Conservation (phyloP, 2,329 filamentous ascomycete species). For the Juglanconis sp. region DNA sequence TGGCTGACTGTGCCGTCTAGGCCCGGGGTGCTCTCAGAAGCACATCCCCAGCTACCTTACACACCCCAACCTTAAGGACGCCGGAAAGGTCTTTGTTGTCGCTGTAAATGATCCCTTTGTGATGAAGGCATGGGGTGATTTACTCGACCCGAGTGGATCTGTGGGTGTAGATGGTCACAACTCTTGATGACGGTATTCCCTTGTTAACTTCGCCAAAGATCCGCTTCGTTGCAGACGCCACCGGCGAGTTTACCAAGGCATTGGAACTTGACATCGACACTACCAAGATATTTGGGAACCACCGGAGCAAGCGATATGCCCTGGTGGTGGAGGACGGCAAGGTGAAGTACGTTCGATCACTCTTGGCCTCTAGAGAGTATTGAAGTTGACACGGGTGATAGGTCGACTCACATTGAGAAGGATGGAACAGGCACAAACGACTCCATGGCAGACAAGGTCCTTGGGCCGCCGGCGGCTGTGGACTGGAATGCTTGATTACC, state of each 20-base stretch:
- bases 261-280: constrained; percentile 82
- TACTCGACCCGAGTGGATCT: constrained; percentile 70
- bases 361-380: no score
- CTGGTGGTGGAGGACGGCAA: constrained; percentile 80
- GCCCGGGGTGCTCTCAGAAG: constrained; percentile 50
- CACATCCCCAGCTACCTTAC: constrained; percentile 88
- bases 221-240: constrained; percentile 83
- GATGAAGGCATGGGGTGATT: constrained; percentile 87
- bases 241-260: constrained; percentile 75
- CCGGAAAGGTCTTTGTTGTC: constrained; percentile 83
- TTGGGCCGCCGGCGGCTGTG: constrained; percentile 1
- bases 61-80: constrained; percentile 72
- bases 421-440: constrained; percentile 76
- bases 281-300: constrained; percentile 73
- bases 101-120: constrained; percentile 94
- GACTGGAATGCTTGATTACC: constrained; percentile 12
- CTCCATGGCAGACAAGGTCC: constrained; percentile 48
- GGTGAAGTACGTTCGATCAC: constrained; percentile 51
- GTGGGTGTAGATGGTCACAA: constrained; percentile 63
- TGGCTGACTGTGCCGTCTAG: background rate
- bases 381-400: background rate
- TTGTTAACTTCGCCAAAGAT: constrained; percentile 51
- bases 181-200: background rate
- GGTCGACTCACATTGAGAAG: constrained; percentile 73
- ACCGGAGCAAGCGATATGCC: constrained; percentile 84